These are phyloP conservation scores for Didymella sp. DNA, from an alignment of 2,329 filamentous ascomycete genomes.

Conservation along the genomic window DNA sequence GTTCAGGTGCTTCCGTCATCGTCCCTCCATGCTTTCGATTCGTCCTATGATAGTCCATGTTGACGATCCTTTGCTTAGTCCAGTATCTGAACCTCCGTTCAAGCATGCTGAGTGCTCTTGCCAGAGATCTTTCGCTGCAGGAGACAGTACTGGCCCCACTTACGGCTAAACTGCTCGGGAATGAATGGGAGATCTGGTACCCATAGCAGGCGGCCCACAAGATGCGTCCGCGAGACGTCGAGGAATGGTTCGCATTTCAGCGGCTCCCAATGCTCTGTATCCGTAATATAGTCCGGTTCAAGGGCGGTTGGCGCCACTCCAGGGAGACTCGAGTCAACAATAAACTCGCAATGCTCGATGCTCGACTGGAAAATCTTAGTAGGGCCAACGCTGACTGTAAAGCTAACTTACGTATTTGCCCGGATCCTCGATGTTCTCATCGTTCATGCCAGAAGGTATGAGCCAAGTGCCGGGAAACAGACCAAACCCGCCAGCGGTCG, in stretches of 20 bases:
- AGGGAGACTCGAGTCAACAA: constrained; percentile 87
- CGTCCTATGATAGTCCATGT: constrained; percentile 1
- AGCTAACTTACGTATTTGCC: constrained; percentile 75
- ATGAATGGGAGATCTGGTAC: constrained; percentile 74
- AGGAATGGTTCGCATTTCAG: constrained; percentile 80
- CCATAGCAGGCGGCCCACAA: constrained; percentile 81
- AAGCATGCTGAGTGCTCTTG: background rate
- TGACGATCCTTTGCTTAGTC: background rate
- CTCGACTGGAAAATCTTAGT: constrained; percentile 61
- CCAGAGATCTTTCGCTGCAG: constrained; percentile 60
- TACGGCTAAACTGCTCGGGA: constrained; percentile 72
- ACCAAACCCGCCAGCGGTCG: constrained; percentile 67
- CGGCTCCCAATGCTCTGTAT: constrained; percentile 77
- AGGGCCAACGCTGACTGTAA: background rate
- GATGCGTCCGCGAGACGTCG: constrained; percentile 75
- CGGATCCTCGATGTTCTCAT: constrained; percentile 83
- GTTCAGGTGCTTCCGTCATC: background rate
- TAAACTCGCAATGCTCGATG: constrained; percentile 75
- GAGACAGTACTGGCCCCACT: constrained; percentile 90
- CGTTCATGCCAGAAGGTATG: constrained; percentile 85
- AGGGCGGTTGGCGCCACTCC: constrained; percentile 64
- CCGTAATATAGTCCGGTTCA: constrained; percentile 81
- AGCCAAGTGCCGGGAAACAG: constrained; percentile 85
- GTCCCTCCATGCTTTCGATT: constrained; percentile 4
- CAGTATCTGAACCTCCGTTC: background rate